Base-by-base conservation (phyloP, 352 stramenopile genomes). In the Phytopythium boreale region DNA sequence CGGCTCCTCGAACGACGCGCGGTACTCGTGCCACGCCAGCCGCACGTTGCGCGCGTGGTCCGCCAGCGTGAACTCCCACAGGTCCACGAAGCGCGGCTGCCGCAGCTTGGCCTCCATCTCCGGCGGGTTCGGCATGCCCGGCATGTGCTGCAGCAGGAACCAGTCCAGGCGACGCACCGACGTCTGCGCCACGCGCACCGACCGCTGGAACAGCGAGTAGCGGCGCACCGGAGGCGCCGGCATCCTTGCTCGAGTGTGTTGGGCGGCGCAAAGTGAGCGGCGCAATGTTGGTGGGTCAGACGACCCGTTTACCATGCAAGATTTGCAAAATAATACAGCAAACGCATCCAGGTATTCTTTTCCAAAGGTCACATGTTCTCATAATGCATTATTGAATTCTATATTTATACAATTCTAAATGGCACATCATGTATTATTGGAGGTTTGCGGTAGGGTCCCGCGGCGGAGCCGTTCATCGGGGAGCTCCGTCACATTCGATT, bases 191-290 rank as follows among this genome's bases (percentile, higher is more conserved):
- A 90, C 60, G 43, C 87, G 85, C 71, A 95, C 77, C 22, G 72
- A 64, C 49, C 72, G 79, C 80, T 95, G 85, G 64, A 93, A 84
- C 56, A 93, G 73, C 74, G 84, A 93, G 76, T 92, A 92, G 62
- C 19, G 51, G 41, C 59, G 63, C 67, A 36, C 14, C 36, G 47
- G 47, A 8, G 11, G 47, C 22, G 24, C 8, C 24, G 22, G n/a
- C 47, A 34, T 53, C 47, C 24, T 36, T 22, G 17, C 41, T 44
- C 41, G 5, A 22, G 0, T 7, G 3, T 34, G 29, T 7, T 34
- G 29, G n/a, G n/a, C n/a, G n/a, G n/a, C n/a, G n/a, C n/a, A n/a
- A n/a, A n/a, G n/a, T n/a, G n/a, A n/a, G n/a, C n/a, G n/a, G n/a
- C n/a, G n/a, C n/a, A n/a, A 34, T 34, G 29, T 8, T 34, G 29